Evolutionary conservation across 2,329 filamentous ascomycete species (phyloP).

Genomic region (Nakataea oryzae): DNA sequence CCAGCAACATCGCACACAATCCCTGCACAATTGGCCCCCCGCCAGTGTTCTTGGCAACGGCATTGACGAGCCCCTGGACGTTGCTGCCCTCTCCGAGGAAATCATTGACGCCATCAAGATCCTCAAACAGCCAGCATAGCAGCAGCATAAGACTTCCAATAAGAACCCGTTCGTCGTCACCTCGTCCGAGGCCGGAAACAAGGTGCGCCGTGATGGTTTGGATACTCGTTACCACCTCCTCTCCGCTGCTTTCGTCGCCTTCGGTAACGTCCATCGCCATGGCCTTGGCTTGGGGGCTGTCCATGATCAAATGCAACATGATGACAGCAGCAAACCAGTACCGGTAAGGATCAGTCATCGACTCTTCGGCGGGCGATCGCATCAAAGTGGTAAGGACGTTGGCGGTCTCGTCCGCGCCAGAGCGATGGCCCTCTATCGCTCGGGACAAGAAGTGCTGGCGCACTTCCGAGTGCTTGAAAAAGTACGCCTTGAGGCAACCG

Average conservation of each 20-base stretch:
- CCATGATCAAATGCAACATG: slow-evolving; percentile 74
- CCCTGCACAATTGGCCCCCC: slow-evolving; percentile 65
- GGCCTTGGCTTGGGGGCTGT: slow-evolving; percentile 69
- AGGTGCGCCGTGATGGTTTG: slow-evolving; percentile 81
- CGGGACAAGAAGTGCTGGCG: slow-evolving; percentile 75
- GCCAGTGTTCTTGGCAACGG: slow-evolving; percentile 50
- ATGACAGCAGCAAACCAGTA: slow-evolving; percentile 85
- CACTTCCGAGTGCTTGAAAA: slow-evolving; percentile 71
- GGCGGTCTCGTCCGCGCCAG: slow-evolving; percentile 68
- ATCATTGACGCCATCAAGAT: slow-evolving; percentile 83
- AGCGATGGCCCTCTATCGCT: slow-evolving; percentile 78
- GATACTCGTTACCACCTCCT: slow-evolving; percentile 91
- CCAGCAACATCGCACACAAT: slow-evolving; percentile 73
- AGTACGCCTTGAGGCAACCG: slow-evolving; percentile 88
- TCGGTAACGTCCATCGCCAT: slow-evolving; percentile 76
- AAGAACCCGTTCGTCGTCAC: slow-evolving; percentile 67
- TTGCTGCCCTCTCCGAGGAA: slow-evolving; percentile 87
- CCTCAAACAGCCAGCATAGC: slow-evolving; percentile 84
- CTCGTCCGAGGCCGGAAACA: slow-evolving; percentile 65
- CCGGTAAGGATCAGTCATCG: slow-evolving; percentile 71
- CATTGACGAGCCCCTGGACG: slow-evolving; percentile 74
- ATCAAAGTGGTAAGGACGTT: slow-evolving; percentile 83
- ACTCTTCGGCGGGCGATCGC: slow-evolving; percentile 48
- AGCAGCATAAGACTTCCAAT: slow-evolving; percentile 86
- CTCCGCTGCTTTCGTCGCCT: slow-evolving; percentile 77